Evolutionary conservation across 371 early-diverging fungal species (phyloP).

Genomic region (Umbelopsis sp.): DNA sequence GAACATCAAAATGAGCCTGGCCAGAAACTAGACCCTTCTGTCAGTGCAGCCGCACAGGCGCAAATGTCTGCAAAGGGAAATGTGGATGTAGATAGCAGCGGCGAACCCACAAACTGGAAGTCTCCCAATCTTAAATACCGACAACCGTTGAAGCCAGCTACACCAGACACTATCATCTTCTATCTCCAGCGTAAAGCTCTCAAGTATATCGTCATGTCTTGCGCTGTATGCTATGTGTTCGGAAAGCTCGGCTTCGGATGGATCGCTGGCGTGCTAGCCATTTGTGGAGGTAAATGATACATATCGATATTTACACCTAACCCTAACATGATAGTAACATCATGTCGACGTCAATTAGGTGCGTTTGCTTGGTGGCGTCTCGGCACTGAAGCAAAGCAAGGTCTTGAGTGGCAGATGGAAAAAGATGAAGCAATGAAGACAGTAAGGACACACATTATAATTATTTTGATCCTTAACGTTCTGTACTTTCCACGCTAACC

Average conservation of each 20-base stretch:
- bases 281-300: constrained; percentile 20
- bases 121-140: constrained; percentile 22
- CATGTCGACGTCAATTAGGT: constrained; percentile 11
- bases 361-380: constrained; percentile 39
- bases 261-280: constrained; percentile 23
- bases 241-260: constrained; percentile 33
- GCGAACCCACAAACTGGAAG: not conserved
- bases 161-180: constrained; percentile 30
- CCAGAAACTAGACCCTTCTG: not conserved
- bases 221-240: constrained; percentile 30
- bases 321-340: not conserved
- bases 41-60: not conserved
- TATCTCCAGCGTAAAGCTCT: constrained; percentile 36
- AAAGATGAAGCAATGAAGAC: constrained; percentile 38
- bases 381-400: constrained; percentile 26
- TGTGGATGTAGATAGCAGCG: not conserved
- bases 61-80: not conserved
- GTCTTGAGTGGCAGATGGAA: constrained; percentile 41
- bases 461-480: not conserved
- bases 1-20: not conserved
- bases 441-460: constrained; percentile 23
- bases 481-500: not conserved
- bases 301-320: not conserved
- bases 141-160: constrained; percentile 25
- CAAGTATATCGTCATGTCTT: constrained; percentile 32